Base-by-base conservation (phyloP, 1,284 basidiomycete species). In the Bondarzewia mesenterica region DNA sequence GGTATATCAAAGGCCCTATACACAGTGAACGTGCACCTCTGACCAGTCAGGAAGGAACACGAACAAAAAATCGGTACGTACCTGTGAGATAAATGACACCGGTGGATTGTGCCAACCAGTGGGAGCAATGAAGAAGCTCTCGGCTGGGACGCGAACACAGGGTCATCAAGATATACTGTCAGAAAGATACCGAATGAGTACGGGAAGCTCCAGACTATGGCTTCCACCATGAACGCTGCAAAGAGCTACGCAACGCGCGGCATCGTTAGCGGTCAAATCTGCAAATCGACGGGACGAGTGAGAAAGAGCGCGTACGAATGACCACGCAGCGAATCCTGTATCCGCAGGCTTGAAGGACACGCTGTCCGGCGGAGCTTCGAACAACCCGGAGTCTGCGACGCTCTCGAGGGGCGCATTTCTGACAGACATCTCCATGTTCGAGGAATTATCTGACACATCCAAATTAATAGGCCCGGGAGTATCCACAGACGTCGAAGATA, bases 171-270 rank as follows among this genome's bases (percentile, higher is more conserved):
- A 47, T 69, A 68, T 8, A 57, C 64, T 20, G 57, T 57, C 5
- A 70, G 54, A 46, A 69, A 62, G 7, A 64, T 54, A 48, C 65
- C 66, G 44, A 59, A 67, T 18, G 68, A 55, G 16, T 48, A 55
- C 1, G 67, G 67, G 39, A 66, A 60, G 3, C 69, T 66, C 69
- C 69, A 72, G 18, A 71, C 60, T 44, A 72, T 57, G 23, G 63
- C 63, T 46, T 70, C 66, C 4, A 69, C 60, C 16, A 64, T 22
- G 49, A 67, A 68, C 4, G 66, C 63, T 14, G 61, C 62, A 14
- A 54, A 48, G 4, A 69, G 56, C 59, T 69, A 48, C n/a, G n/a
- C n/a, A 16, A 43, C 6, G 23, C 18, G 44, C 12, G 8, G 16
- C 5, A n/a, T 32, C 15, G 14, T 14, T 15, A 46, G n/a, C 23